phyloP scores from a whole-genome alignment of 2,329 filamentous ascomycete species.

The Hymenoscyphus linearis region DNA sequence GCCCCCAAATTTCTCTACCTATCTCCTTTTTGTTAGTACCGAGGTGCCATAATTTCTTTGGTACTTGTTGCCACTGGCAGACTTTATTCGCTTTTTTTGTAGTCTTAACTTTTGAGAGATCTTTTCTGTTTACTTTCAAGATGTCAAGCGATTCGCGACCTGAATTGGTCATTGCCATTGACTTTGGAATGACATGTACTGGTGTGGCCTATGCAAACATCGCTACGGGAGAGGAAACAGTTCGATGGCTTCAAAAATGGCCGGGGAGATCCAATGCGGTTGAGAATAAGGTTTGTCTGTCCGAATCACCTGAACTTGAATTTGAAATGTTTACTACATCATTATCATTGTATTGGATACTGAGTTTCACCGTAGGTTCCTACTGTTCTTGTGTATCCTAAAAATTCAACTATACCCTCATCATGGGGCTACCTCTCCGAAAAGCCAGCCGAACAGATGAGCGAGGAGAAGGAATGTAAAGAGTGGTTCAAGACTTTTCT shows the following conservation, averaged over 20 bases:
- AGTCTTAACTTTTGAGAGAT: background rate
- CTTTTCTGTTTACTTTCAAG: background rate
- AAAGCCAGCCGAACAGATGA: slow-evolving; percentile 18
- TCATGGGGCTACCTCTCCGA: slow-evolving; percentile 36
- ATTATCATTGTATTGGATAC: background rate
- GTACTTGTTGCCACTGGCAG: background rate
- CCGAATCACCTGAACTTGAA: background rate
- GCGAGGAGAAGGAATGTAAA: slow-evolving; percentile 28
- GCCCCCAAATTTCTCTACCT: background rate
- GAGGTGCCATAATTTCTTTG: background rate
- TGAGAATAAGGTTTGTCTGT: slow-evolving; percentile 14
- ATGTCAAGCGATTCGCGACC: slow-evolving; percentile 8
- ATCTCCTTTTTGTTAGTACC: background rate
- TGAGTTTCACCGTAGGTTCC: slow-evolving; percentile 14
- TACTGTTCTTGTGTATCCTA: slow-evolving; percentile 19
- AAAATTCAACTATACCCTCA: slow-evolving; percentile 10
- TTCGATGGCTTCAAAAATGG: slow-evolving; percentile 18
- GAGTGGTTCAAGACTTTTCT: slow-evolving; percentile 37
- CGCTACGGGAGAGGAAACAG: slow-evolving; percentile 11
- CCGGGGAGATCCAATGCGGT: slow-evolving; percentile 15
- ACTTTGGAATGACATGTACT: slow-evolving; percentile 21
- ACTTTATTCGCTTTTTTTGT: background rate
- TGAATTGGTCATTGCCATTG: slow-evolving; percentile 19
- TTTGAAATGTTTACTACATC: background rate
- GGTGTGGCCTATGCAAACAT: slow-evolving; percentile 16